These are phyloP conservation scores for Starmerella bombi DNA, from an alignment of 805 yeast species.

Conservation along the genomic window DNA sequence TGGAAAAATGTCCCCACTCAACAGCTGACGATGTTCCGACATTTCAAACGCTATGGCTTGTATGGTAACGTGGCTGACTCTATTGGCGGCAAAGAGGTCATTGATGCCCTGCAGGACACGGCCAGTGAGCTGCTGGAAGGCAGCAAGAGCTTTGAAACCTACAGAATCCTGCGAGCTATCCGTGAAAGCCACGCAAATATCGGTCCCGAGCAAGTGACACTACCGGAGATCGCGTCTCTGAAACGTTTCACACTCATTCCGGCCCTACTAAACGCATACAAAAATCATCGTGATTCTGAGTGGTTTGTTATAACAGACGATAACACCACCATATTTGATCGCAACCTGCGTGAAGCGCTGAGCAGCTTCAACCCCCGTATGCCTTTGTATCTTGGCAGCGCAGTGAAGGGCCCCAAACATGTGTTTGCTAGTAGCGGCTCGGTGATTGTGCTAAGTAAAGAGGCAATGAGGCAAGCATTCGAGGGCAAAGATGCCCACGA, in stretches of 20 bases:
- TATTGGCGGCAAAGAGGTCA: conserved; percentile 20
- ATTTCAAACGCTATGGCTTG: conserved; percentile 18
- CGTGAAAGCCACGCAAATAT: conserved; percentile 19
- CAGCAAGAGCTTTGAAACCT: conserved; percentile 16
- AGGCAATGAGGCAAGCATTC: conserved; percentile 15
- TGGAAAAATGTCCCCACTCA: conserved; percentile 24
- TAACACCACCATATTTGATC: conserved; percentile 12
- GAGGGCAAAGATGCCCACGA: neutral
- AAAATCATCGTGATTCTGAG: conserved; percentile 15
- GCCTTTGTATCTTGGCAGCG: conserved; percentile 16
- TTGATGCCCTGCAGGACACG: conserved; percentile 19
- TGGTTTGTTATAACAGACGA: conserved; percentile 21
- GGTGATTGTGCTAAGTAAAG: conserved; percentile 19
- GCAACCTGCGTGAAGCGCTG: conserved; percentile 13
- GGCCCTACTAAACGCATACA: conserved; percentile 21
- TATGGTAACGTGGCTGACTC: conserved; percentile 22
- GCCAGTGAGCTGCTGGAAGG: conserved; percentile 5
- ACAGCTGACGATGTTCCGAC: conserved; percentile 20
- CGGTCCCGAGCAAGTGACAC: conserved; percentile 13
- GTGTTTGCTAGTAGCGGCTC: conserved; percentile 20
- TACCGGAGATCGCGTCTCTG: conserved; percentile 15
- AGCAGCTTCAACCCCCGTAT: conserved; percentile 10
- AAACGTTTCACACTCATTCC: conserved; percentile 21
- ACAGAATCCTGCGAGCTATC: conserved; percentile 18
- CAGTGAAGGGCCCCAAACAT: conserved; percentile 10